Percentiles rank a stretch among this genome's conserved stretches.
These are phyloP conservation scores for Boletellus ananiceps DNA, from an alignment of 768 basidiomycete species.

Conservation along the genomic window DNA sequence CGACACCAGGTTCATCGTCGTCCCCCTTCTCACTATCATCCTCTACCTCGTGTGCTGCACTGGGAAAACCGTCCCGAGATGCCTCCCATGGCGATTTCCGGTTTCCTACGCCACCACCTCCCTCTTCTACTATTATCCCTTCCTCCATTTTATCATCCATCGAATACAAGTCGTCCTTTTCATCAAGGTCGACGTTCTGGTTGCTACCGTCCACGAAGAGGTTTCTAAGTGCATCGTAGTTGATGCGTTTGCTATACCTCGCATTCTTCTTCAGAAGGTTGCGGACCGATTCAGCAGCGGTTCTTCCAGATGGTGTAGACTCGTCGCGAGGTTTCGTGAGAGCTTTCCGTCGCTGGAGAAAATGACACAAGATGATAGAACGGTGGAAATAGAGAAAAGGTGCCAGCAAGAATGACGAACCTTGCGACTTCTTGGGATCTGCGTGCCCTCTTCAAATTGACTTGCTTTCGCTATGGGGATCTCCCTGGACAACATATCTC, in stretches of 20 bases:
- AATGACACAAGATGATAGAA: slow-evolving; percentile 5
- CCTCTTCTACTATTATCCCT: slow-evolving; percentile 36
- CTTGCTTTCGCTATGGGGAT: slow-evolving; percentile 64
- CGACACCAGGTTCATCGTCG: slow-evolving; percentile 26
- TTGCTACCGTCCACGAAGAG: slow-evolving; percentile 53
- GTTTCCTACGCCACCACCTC: slow-evolving; percentile 34
- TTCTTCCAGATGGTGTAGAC: slow-evolving; percentile 44
- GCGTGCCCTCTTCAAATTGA: slow-evolving; percentile 39
- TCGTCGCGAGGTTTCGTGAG: slow-evolving; percentile 66
- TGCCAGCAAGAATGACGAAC: slow-evolving; percentile 51
- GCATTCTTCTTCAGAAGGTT: slow-evolving; percentile 76
- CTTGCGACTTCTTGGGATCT: slow-evolving; percentile 63
- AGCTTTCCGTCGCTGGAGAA: slow-evolving; percentile 62
- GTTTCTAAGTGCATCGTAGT: slow-evolving; percentile 83
- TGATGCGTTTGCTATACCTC: slow-evolving; percentile 89
- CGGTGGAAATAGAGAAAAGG: slow-evolving; percentile 18
- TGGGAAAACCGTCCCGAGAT: slow-evolving; percentile 4
- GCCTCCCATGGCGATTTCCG: slow-evolving; percentile 32
- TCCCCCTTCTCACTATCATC: slow-evolving; percentile 41
- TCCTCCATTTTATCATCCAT: slow-evolving; percentile 48
- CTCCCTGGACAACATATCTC: slow-evolving; percentile 41
- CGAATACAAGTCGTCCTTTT: slow-evolving; percentile 48
- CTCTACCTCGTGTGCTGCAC: slow-evolving; percentile 10
- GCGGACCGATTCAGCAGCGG: slow-evolving; percentile 33
- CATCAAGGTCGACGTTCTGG: slow-evolving; percentile 31